Evolutionary conservation across 2,329 filamentous ascomycete species (phyloP), one percentile per base, ranked within the genome.

Genomic region (Scolecobasidium constrictum): DNA sequence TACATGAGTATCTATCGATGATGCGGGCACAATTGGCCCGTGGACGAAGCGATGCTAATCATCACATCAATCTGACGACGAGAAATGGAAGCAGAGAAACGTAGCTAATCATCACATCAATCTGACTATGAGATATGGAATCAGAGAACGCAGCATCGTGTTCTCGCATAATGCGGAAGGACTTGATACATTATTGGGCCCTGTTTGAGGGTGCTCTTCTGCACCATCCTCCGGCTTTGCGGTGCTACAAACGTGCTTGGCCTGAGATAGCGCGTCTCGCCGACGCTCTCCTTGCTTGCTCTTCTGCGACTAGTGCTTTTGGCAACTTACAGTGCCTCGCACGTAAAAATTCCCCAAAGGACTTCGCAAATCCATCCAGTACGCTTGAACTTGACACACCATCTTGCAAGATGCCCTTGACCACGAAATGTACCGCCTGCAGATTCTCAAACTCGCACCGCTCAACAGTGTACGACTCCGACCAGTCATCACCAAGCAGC

Each of bases 401-500:
- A n/a, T 21, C 15, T 13, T 41, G 13, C 23, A 41, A 38, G n/a
- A 17, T 15, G 12, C 19, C 26, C 26, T 41, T 41, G 7, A 41
- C 11, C 7, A 41, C 13, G 39, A 41, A 41, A 19, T 41, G 39
- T 6, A 41, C 39, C 6, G 37, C 37, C 37, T 11, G 6, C 13
- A 39, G 16, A 7, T 23, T 23, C 34, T 13, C 19, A 20, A 47
- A 28, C 21, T 46, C 48, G 17, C 46, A 48, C 13, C 48, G 42
- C 35, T 50, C 47, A 40, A 50, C 48, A 38, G 6, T 6, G 7
- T 48, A 35, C 18, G 36, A 35, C 15, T 5, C 46, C 35, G 53
- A 46, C 34, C 34, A 36, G 35, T 54, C 51, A 3, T 49, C 44
- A 15, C 45, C 51, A 3, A 55, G 45, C 16, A 54, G 45, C 33